Evolutionary conservation across 345 rosid species (phyloP), one percentile per base, ranked within the genome.

Genomic region (Brassica rapa): DNA sequence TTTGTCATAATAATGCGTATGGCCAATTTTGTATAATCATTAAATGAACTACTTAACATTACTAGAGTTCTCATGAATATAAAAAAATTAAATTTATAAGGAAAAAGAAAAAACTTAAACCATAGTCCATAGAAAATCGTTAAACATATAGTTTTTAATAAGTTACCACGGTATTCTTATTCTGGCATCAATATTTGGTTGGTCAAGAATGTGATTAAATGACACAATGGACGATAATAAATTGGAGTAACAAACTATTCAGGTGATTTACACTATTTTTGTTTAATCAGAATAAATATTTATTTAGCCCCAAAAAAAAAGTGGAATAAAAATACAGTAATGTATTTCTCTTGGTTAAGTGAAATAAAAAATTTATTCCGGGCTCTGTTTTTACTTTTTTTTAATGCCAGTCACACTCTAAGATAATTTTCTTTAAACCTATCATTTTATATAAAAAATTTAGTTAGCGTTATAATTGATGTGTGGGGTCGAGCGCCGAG

Each of bases 401-500:
- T 19, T 19, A 19, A 19, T 19, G 21, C 21, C 21, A 19, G 21
- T 19, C 21, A 19, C 21, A 19, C 21, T 19, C 21, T 29, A 74
- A 80, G 75, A 80, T 80, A 68, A 80, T 25, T 73, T 73, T 49
- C 1, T 62, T 27, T 62, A 80, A 53, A 70, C 37, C 60, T 69
- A 51, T 14, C 71, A 62, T 68, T 53, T n/a, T 49, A 49, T 49
- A 51, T 27, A n/a, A 19, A 19, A 19, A 19, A 49, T 19, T 49
- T 49, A 74, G 71, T 74, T 74, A 80, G 75, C 76, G 76, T 80
- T 74, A 74, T 80, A 80, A 74, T 74, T 80, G 71, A 80, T 80
- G 83, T 55, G 83, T 80, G 62, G 83, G 83, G 79, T 80, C 83
- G 72, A 80, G 72, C 62, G 83, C 76, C 79, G 79, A 80, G 82